Conservation (phyloP, 2,329 filamentous ascomycete species). For the Ascochyta viciae-villosae region DNA sequence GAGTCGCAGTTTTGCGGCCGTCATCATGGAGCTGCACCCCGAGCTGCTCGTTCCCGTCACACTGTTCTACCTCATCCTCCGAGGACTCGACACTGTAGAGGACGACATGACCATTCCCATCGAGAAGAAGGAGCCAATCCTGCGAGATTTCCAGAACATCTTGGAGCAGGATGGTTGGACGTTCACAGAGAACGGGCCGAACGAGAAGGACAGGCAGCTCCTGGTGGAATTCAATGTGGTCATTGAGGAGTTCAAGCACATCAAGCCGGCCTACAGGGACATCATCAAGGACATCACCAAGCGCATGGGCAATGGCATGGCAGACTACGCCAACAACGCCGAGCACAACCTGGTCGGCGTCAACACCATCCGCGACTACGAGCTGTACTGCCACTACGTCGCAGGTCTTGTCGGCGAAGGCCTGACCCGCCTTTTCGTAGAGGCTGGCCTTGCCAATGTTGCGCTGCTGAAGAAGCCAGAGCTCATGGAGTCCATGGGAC, state of each 20-base stretch:
- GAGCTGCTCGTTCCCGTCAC: slow-evolving; percentile 89
- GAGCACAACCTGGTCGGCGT: slow-evolving; percentile 82
- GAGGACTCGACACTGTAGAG: slow-evolving; percentile 96
- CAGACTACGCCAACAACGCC: slow-evolving; percentile 87
- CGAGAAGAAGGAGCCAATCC: slow-evolving; percentile 81
- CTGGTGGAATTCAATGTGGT: slow-evolving; percentile 92
- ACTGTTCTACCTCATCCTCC: slow-evolving; percentile 91
- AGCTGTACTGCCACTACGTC: slow-evolving; percentile 97
- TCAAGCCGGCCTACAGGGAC: slow-evolving; percentile 81
- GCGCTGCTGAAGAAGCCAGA: slow-evolving; percentile 78
- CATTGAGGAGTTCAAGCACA: slow-evolving; percentile 82
- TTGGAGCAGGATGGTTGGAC: slow-evolving; percentile 89
- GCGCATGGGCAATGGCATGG: slow-evolving; percentile 99
- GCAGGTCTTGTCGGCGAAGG: slow-evolving; percentile 98
- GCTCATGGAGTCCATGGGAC: slow-evolving; percentile 93
- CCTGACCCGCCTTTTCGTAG: slow-evolving; percentile 86
- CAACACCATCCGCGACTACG: slow-evolving; percentile 85
- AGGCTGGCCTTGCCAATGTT: slow-evolving; percentile 84
- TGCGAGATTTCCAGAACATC: slow-evolving; percentile 81
- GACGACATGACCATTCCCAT: slow-evolving; percentile 94
- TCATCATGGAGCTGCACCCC: slow-evolving; percentile 94
- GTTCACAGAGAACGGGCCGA: slow-evolving; percentile 81
- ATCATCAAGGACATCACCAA: slow-evolving; percentile 93
- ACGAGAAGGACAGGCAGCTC: slow-evolving; percentile 93
- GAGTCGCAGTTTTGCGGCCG: slow-evolving; percentile 88